Base-by-base conservation (phyloP, 129 eudicot species). In the Lonicera japonica region DNA sequence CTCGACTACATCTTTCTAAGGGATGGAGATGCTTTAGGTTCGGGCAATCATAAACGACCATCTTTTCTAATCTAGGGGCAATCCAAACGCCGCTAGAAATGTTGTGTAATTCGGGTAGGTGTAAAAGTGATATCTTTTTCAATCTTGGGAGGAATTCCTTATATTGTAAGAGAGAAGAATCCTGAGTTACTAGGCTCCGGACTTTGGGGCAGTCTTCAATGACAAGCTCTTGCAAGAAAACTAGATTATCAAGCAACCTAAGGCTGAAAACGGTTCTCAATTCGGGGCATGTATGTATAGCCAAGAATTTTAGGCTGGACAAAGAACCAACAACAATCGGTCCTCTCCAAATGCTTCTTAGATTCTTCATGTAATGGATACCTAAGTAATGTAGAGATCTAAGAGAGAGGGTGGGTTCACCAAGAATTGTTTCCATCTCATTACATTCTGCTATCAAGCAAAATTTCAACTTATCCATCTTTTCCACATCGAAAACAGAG, bases 401-500 rank as follows among this genome's bases (percentile, higher is more conserved):
- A 50, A 79, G 64, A n/a, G n/a, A n/a, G 25, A 56, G 19, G 58
- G 70, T 73, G 48, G 29, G 54, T 45, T 40, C 77, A 50, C 74
- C 60, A 3, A 74, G 29, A 0, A 79, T 12, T 11, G 74, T 61
- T 57, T 21, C 47, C 80, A 79, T 60, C 77, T 79, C 77, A 55
- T 66, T 66, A 67, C 84, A 79, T 43, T 79, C 84, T 63, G 71
- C 69, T n/a, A 79, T 14, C 61, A 79, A 64, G 53, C 84, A 74
- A 18, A 60, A 48, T 55, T 79, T 65, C 52, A 79, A 56, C 38
- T 19, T 25, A 43, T 39, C 47, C 23, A 66, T 23, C 18, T 54
- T 60, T 21, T 38, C 43, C 9, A 54, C 20, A 50, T 64, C 45
- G 47, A 70, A 79, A 17, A 54, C 45, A 1, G 80, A 70, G 7